Conservation (phyloP, 2,329 filamentous ascomycete species). For the Bipolaris victoriae region DNA sequence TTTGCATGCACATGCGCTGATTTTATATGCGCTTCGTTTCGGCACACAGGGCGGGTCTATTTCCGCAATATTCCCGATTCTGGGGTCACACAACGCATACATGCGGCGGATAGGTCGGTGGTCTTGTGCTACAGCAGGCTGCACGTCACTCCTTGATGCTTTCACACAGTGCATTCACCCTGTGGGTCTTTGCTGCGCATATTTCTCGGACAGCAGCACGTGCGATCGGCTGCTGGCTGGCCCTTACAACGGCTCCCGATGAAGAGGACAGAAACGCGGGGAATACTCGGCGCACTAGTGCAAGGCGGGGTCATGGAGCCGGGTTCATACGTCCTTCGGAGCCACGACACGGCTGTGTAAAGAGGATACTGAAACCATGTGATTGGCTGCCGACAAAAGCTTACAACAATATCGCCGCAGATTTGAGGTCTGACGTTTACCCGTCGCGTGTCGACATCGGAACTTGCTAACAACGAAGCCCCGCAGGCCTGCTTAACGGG, state of each 20-base stretch:
- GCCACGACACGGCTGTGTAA: slow-evolving; percentile 28
- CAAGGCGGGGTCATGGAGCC: slow-evolving; percentile 29
- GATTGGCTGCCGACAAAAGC: slow-evolving; percentile 20
- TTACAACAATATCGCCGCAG: no score
- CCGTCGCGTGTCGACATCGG: slow-evolving; percentile 21
- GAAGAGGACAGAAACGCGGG: slow-evolving; percentile 17
- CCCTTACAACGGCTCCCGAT: slow-evolving; percentile 12
- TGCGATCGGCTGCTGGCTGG: slow-evolving; percentile 10
- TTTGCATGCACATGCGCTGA: neutral
- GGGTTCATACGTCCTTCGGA: slow-evolving; percentile 19
- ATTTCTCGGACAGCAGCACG: slow-evolving; percentile 4
- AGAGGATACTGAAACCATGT: slow-evolving; percentile 2
- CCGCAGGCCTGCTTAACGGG: neutral
- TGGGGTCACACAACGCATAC: neutral
- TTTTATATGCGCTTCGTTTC: neutral
- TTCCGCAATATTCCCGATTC: neutral
- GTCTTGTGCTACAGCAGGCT: neutral
- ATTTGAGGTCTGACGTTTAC: slow-evolving; percentile 13
- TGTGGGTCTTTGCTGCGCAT: slow-evolving; percentile 1
- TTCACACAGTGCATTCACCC: neutral
- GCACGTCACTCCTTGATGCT: neutral
- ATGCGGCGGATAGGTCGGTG: neutral
- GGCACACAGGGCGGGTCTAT: neutral
- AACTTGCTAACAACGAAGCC: slow-evolving; percentile 3
- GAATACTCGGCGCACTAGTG: slow-evolving; percentile 28